Base-by-base conservation (phyloP, 1,284 basidiomycete genomes). In the Tilletia walkeri region DNA sequence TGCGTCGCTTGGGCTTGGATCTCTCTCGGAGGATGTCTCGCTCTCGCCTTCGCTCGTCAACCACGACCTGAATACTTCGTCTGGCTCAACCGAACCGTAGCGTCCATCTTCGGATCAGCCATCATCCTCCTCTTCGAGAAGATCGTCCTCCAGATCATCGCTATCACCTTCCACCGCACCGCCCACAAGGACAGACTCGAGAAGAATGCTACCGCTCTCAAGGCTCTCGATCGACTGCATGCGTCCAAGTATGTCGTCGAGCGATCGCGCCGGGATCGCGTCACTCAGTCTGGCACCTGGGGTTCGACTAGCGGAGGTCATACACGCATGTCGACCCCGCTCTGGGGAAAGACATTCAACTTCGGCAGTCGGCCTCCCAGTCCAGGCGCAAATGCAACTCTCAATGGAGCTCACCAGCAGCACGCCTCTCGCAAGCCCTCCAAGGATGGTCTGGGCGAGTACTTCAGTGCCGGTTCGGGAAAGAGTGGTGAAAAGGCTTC, bases 1-100 rank as follows among this genome's bases (percentile, higher is more conserved):
- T 80, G 78, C 71, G 73, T 78, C 68, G 73, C 79, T 20, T 82
- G 81, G 81, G 78, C 81, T 4, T 82, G 81, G 81, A 80, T 80
- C 70, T 78, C 78, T 66, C 73, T 82, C 18, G 74, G 81, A 24
- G 80, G 79, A n/a, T 71, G 78, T 2, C 36, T 80, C 4, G 74
- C 76, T 5, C 74, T 80, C 48, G 66, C 72, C 38, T 80, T 70
- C 65, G 67, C 65, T 7, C 70, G 69, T 30, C 24, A 18, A 2
- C 48, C 56, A 9, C 73, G 75, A 1, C 80, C 77, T 1, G 4
- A 24, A 20, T 81, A 81, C 71, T 81, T 76, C 68, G 71, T 70
- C 16, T 78, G 69, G 65, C 67, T 81, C 65, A 73, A 78, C 67
- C 68, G 70, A 10, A 70, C 76, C 41, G 69, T 82, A 38, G 67